phyloP scores from a whole-genome alignment of 1,284 basidiomycete genomes.

The Takashimella koratensis region DNA sequence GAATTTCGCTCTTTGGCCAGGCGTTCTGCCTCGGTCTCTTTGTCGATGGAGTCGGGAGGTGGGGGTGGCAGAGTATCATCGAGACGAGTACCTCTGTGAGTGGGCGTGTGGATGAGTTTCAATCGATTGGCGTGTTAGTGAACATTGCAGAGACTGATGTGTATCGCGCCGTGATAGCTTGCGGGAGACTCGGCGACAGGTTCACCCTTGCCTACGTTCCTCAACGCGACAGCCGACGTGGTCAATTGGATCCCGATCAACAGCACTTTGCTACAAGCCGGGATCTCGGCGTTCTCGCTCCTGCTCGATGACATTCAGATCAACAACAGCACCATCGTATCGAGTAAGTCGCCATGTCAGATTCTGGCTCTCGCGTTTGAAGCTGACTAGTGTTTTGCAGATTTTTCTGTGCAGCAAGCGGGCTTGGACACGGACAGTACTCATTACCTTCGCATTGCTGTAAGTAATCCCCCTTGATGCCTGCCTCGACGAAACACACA shows the following conservation, averaged over 20 bases:
- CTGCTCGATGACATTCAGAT: constrained; percentile 32
- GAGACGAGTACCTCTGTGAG: constrained; percentile 30
- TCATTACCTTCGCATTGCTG: constrained; percentile 37
- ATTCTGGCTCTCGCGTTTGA: background rate
- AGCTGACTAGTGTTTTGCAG: constrained; percentile 1
- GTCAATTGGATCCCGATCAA: constrained; percentile 19
- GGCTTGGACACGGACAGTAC: constrained; percentile 11
- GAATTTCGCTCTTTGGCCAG: constrained; percentile 34
- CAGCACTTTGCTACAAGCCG: constrained; percentile 8
- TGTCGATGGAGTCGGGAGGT: constrained; percentile 42
- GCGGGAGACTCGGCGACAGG: constrained; percentile 26
- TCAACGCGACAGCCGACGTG: constrained; percentile 3
- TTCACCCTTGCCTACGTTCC: constrained; percentile 12
- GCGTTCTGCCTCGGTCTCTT: constrained; percentile 41
- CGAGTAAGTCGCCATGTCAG: constrained; percentile 10
- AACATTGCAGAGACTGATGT: background rate
- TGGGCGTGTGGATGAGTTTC: too few species aligned
- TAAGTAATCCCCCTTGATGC: constrained; percentile 14
- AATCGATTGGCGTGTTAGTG: too few species aligned
- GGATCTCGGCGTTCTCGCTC: constrained; percentile 21
- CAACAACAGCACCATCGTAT: constrained; percentile 9
- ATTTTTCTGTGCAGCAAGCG: constrained; percentile 12
- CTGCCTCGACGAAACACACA: too few species aligned
- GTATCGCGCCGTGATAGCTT: constrained; percentile 22
- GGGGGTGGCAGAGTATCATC: constrained; percentile 44